Conservation (phyloP, 2,329 filamentous ascomycete genomes). For the Dactylellina sp. region DNA sequence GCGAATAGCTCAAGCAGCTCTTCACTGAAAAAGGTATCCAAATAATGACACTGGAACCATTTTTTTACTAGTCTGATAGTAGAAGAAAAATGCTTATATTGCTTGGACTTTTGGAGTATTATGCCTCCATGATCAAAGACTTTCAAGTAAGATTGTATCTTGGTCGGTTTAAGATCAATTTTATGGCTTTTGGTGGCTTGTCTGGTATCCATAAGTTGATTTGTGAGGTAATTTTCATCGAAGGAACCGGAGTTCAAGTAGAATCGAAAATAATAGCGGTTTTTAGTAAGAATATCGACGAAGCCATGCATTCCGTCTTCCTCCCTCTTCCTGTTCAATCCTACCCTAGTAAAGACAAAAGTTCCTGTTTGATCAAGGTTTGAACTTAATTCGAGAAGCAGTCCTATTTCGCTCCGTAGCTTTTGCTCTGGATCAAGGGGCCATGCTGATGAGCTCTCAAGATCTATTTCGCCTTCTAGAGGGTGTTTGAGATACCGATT, state of each 20-base stretch:
- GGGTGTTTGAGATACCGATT: not conserved
- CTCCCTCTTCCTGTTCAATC: not conserved
- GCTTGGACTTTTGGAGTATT: conserved; percentile 63
- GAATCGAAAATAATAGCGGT: conserved; percentile 24
- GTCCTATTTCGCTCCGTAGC: conserved; percentile 25
- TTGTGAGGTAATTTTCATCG: too few relatives aligned
- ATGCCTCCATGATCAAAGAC: not conserved
- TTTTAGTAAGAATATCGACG: conserved; percentile 41
- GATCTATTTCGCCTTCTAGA: conserved; percentile 32
- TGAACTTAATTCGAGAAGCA: conserved; percentile 26
- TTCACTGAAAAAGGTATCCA: conserved; percentile 78
- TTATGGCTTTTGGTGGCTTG: not conserved
- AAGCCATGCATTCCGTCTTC: conserved; percentile 11
- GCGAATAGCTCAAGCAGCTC: conserved; percentile 88
- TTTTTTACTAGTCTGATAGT: conserved; percentile 86
- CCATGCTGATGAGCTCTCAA: conserved; percentile 48
- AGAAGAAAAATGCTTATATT: conserved; percentile 81
- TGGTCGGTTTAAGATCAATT: not conserved
- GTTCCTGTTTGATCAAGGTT: conserved; percentile 17
- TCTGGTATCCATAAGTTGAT: not conserved
- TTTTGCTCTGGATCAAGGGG: conserved; percentile 36
- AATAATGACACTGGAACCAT: conserved; percentile 88
- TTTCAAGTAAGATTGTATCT: not conserved
- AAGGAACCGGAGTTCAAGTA: not conserved
- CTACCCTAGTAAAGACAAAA: conserved; percentile 4